Evolutionary conservation across 2,329 filamentous ascomycete species (phyloP).

Genomic region (Colletotrichum euphorbiae): DNA sequence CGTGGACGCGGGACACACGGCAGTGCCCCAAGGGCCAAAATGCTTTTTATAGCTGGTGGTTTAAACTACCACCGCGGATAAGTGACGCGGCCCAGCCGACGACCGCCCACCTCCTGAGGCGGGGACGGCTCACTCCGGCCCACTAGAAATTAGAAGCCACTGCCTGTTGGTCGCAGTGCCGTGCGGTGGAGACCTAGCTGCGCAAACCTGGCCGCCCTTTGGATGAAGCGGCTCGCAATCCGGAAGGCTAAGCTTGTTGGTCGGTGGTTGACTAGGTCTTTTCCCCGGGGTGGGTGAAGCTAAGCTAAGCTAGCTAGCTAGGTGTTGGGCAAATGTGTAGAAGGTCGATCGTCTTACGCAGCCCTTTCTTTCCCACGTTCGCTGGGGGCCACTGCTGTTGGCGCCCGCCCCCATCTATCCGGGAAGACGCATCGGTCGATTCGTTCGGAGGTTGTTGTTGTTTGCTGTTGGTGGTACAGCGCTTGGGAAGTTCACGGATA

Average conservation of each 20-base stretch:
- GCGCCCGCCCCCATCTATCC: conserved; percentile 8
- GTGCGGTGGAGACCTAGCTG: conserved; percentile 3
- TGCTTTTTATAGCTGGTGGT: not conserved
- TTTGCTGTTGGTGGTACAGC: not conserved
- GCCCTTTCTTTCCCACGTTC: not conserved
- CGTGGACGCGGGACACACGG: conserved; percentile 20
- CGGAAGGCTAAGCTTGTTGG: not conserved
- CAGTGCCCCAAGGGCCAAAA: conserved; percentile 27
- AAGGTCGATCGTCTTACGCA: conserved; percentile 10
- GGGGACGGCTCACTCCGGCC: not conserved
- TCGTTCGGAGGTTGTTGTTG: conserved; percentile 2
- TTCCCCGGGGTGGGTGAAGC: not conserved
- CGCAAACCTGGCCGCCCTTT: not conserved
- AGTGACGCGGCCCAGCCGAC: conserved; percentile 36
- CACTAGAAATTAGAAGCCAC: not conserved
- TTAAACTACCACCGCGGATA: not conserved
- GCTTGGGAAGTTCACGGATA: not conserved
- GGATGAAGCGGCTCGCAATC: not conserved
- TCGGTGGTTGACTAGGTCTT: too few species aligned
- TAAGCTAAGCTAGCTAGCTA: not conserved
- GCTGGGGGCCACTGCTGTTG: not conserved
- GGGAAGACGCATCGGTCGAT: conserved; percentile 25
- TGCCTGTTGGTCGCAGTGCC: conserved; percentile 25
- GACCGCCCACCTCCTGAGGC: not conserved
- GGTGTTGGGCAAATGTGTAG: not conserved